Evolutionary conservation across 495 filamentous ascomycete genomes (phyloP), one percentile per base, ranked within the genome.

Genomic region (Tuber indicum): DNA sequence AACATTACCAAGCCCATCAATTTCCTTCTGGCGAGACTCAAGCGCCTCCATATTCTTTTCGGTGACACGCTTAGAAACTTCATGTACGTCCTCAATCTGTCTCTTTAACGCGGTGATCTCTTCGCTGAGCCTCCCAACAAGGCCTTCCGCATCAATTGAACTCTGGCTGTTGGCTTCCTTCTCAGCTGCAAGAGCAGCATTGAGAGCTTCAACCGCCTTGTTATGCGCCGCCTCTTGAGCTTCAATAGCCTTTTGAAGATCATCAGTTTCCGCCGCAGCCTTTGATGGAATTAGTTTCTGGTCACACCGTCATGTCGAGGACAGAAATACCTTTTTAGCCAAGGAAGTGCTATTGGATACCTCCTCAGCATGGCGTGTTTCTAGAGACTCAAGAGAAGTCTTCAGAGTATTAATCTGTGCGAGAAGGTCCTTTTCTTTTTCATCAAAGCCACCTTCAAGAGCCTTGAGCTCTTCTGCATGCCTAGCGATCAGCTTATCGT

Each of bases 1-100:
- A 5, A 87, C 86, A 41, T 86, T 84, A 49, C 85, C 84, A 9
- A 85, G 84, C 10, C 86, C 86, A 5, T 87, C 85, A 44, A 88
- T 77, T 47, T 85, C 75, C 32, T 49, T 72, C 39, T 71, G 43
- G 21, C 78, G 81, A 62, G 46, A 76, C 2, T 84, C 83, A 46
- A 84, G 81, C 42, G 84, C 82, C 70, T 82, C 45, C 3, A 84
- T 84, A 58, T 87, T 86, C 39, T 87, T 85, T 69, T 86, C 85
- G 32, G 85, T 75, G 5, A 82, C 70, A 52, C 66, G 75, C 43
- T 85, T 79, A 39, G 82, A 80, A 42, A 78, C 81, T 4, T 81
- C 82, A 26, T 85, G 84, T n/a, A 84, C 72, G 14, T 82, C 74
- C 70, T 83, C 82, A 3, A 83, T 72, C 32, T 71, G 39, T 69